phyloP scores from a whole-genome alignment of 164 flowering plant genomes.

The Tetrastigma voinierianum region DNA sequence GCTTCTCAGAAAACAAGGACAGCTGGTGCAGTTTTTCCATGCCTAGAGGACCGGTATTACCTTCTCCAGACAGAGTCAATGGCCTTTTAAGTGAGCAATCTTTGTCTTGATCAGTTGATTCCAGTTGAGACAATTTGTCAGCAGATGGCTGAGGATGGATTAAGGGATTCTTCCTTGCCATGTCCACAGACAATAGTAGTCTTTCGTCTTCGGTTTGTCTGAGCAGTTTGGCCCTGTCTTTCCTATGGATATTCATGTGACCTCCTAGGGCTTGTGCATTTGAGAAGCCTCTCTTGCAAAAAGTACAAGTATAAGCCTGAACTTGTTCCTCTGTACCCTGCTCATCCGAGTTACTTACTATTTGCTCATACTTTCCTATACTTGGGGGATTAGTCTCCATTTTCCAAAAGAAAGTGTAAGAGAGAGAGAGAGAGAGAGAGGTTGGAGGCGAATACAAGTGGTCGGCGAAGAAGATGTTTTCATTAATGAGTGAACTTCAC shows the following conservation, averaged over 20 bases:
- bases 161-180: constrained; percentile 6
- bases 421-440: neutral
- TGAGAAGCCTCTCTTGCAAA: constrained; percentile 37
- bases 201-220: constrained; percentile 19
- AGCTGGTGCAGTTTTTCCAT: constrained; percentile 19
- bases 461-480: constrained; percentile 1
- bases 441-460: neutral
- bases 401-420: neutral
- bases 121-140: neutral
- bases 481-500: neutral
- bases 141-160: neutral
- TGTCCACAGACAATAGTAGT: constrained; percentile 19
- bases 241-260: constrained; percentile 41
- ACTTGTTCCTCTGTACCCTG: neutral
- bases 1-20: constrained; percentile 24
- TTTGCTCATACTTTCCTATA: constrained; percentile 3
- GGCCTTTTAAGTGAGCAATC: constrained; percentile 4
- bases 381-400: constrained; percentile 15
- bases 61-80: neutral
- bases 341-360: constrained; percentile 10
- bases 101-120: neutral
- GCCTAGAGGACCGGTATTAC: neutral
- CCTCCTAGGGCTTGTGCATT: constrained; percentile 47
- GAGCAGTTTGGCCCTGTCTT: constrained; percentile 51
- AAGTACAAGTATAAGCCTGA: constrained; percentile 25